Conservation (phyloP, 495 filamentous ascomycete genomes). For the Penicillium robsamsonii region DNA sequence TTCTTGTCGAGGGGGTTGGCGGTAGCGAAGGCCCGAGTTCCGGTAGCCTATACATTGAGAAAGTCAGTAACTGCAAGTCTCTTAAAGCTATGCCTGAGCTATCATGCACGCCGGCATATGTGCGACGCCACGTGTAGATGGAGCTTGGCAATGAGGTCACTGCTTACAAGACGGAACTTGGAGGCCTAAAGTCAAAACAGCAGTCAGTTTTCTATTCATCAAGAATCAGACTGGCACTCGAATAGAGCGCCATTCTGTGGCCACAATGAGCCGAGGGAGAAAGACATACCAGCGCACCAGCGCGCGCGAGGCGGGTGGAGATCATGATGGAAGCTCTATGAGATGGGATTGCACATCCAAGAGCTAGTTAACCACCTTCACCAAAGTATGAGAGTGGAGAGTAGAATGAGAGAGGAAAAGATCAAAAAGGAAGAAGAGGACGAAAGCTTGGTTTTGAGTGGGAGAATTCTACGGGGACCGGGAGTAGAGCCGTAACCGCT, state of each 20-base stretch:
- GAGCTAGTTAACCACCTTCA: slow-evolving; percentile 45
- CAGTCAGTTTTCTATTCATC: slow-evolving; percentile 29
- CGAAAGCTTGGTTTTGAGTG: slow-evolving; percentile 46
- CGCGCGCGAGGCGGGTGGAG: slow-evolving; percentile 54
- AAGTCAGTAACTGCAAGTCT: slow-evolving; percentile 18
- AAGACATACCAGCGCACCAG: slow-evolving; percentile 55
- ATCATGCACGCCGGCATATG: slow-evolving; percentile 10
- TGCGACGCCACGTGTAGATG: slow-evolving; percentile 4
- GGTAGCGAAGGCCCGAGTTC: slow-evolving; percentile 59
- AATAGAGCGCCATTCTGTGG: slow-evolving; percentile 7
- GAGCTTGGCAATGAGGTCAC: slow-evolving; percentile 14
- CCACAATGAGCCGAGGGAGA: slow-evolving; percentile 9
- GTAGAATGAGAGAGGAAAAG: slow-evolving; percentile 30
- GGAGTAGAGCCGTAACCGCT: slow-evolving; percentile 44
- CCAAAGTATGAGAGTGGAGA: slow-evolving; percentile 39
- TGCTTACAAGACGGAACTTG: slow-evolving; percentile 56
- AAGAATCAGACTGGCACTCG: slow-evolving; percentile 1
- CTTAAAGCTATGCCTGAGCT: neutral
- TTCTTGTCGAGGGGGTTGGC: slow-evolving; percentile 65
- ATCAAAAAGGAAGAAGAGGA: slow-evolving; percentile 39
- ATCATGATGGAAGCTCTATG: slow-evolving; percentile 54
- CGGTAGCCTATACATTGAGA: slow-evolving; percentile 39
- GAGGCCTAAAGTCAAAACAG: slow-evolving; percentile 33
- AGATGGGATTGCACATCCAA: slow-evolving; percentile 38
- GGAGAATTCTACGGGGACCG: slow-evolving; percentile 44